Evolutionary conservation across 371 early-diverging fungal species (phyloP).

Genomic region (Lichtheimia corymbifera): DNA sequence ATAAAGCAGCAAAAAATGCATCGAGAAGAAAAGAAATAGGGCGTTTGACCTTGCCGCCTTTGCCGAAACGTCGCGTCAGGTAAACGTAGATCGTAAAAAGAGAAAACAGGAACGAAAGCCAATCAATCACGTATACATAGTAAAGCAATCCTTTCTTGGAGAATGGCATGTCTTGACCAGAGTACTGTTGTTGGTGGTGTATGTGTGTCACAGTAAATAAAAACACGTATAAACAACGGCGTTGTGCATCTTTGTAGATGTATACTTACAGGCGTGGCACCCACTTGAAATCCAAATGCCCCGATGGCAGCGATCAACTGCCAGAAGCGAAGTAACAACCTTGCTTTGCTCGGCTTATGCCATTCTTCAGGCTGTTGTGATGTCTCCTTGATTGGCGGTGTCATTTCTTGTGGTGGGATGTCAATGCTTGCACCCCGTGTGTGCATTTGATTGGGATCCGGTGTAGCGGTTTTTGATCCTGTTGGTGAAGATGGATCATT

Average conservation of each 20-base stretch:
- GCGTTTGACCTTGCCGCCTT: constrained; percentile 29
- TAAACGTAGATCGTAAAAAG: constrained; percentile 33
- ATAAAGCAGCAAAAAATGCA: constrained; percentile 24
- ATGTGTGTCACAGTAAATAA: too few relatives aligned
- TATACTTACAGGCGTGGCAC: constrained; percentile 33
- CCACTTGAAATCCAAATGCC: constrained; percentile 41
- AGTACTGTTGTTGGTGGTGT: constrained; percentile 1
- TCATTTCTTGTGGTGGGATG: constrained; percentile 3
- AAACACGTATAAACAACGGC: not conserved
- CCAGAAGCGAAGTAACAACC: constrained; percentile 27
- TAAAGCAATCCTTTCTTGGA: constrained; percentile 21
- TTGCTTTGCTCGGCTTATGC: constrained; percentile 13
- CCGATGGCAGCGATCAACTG: constrained; percentile 34
- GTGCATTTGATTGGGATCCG: not conserved
- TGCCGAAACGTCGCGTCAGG: constrained; percentile 26
- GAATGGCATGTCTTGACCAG: constrained; percentile 9
- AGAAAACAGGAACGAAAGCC: constrained; percentile 29
- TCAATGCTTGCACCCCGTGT: constrained; percentile 4
- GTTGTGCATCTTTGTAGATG: not conserved
- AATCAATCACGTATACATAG: constrained; percentile 22
- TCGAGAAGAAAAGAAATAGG: constrained; percentile 24
- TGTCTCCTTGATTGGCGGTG: not conserved
- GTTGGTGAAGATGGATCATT: too few relatives aligned
- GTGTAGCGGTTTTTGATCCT: too few relatives aligned
- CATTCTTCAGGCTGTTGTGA: not conserved